Conservation (phyloP, 139 green algal species). For the Chlamydomonas schloesseri region DNA sequence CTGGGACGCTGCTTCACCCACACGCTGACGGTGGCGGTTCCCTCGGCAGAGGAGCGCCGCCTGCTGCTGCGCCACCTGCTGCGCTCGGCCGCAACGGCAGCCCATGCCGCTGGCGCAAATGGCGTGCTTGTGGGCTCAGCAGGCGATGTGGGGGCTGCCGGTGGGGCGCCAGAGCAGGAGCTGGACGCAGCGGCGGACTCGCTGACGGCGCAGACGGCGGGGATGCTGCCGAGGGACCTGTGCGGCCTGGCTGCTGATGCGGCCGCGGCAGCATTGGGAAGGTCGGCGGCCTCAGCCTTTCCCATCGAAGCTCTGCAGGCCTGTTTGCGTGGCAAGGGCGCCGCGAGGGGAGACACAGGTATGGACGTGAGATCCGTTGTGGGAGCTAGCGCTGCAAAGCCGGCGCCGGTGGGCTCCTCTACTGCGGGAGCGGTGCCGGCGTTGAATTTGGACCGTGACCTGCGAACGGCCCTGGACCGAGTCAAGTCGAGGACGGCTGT, state of each 20-base stretch:
- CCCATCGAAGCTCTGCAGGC: too few relatives aligned
- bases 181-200: background rate
- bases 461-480: slow-evolving; percentile 59
- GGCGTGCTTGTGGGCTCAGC: background rate
- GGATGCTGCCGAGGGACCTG: slow-evolving; percentile 82
- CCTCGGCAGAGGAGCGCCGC: slow-evolving; percentile 52
- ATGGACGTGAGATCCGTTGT: too few relatives aligned
- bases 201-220: slow-evolving; percentile 77
- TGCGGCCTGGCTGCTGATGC: slow-evolving; percentile 80
- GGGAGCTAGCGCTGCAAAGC: too few relatives aligned
- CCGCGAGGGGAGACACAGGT: too few relatives aligned
- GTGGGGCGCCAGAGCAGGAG: background rate
- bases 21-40: slow-evolving; percentile 70
- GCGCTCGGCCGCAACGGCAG: slow-evolving; percentile 11
- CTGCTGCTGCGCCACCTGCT: slow-evolving; percentile 63
- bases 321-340: too few relatives aligned
- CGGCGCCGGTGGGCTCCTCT: background rate
- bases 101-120: background rate
- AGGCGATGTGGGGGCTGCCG: background rate
- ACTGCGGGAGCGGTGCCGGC: too few relatives aligned
- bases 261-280: slow-evolving; percentile 19
- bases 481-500: slow-evolving; percentile 76
- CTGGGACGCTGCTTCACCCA: slow-evolving; percentile 90
- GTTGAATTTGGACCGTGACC: background rate
- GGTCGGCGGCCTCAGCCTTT: background rate